Evolutionary conservation across 345 rosid genomes (phyloP).

Genomic region (Eutrema japonicum): DNA sequence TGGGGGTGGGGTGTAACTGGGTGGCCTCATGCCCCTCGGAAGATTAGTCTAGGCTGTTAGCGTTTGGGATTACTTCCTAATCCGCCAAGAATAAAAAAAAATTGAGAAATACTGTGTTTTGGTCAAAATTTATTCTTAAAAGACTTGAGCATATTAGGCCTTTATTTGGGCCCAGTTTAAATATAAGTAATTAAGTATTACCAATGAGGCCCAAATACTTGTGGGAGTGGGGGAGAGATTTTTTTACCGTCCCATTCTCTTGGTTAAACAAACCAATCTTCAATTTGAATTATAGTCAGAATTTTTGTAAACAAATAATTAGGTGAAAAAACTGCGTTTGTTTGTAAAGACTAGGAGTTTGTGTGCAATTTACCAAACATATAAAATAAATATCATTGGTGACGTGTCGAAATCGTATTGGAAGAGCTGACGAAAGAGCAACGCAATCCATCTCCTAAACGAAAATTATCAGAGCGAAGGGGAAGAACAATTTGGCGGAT

Average conservation of each 20-base stretch:
- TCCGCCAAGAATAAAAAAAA: no score
- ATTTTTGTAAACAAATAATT: not conserved
- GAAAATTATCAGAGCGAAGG: not conserved
- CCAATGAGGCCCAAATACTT: no score
- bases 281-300: not conserved
- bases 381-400: not conserved
- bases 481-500: slow-evolving; percentile 8
- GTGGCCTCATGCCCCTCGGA: no score
- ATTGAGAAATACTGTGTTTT: no score
- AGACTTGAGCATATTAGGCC: no score
- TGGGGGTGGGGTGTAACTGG: no score
- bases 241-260: not conserved
- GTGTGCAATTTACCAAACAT: slow-evolving; percentile 6
- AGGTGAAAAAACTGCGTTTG: not conserved
- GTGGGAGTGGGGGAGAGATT: not conserved
- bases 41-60: no score
- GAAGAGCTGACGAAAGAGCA: slow-evolving; percentile 32
- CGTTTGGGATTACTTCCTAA: no score
- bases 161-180: no score
- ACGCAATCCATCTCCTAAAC: not conserved
- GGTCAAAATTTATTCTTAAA: no score
- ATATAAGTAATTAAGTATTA: no score
- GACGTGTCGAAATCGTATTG: slow-evolving; percentile 31
- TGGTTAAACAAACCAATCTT: not conserved
- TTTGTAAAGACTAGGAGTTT: not conserved